Evolutionary conservation across 73 alveolate genomes (phyloP), one percentile per base, ranked within the genome.

Genomic region (Paramecium primaurelia): DNA sequence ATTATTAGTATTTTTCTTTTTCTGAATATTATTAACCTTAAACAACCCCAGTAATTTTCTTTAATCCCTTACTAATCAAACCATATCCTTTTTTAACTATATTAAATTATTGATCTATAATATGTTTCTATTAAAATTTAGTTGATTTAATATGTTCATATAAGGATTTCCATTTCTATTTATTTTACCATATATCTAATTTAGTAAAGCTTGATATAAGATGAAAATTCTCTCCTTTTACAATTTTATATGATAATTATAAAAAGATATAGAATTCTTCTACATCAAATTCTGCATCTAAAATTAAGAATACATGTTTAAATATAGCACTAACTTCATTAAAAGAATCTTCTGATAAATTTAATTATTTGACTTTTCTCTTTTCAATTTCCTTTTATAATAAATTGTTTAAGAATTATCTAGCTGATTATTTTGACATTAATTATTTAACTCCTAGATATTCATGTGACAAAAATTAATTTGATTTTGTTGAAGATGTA

Each of bases 41-140:
- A 47, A 83, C 77, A 71, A 32, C 40, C 18, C 71, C 51, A 32
- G 54, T 45, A 71, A 51, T 38, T 73, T 73, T 89, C 54, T 89
- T 83, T 18, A 42, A 89, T 16, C 94, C 94, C 36, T 71, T 71
- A 6, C 94, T 88, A 11, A 89, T 10, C 9, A 89, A 60, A 14
- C 84, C 84, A 26, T 71, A 59, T 10, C 94, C 94, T 45, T 89
- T 89, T 45, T 71, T 49, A 6, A 89, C 51, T 18, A 71, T 45
- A 30, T 89, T 89, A 25, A 47, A 36, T 30, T 26, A 71, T 36
- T 34, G 49, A 34, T 80, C 87, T 11, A 40, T 0, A 37, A 40
- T 73, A 2, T 37, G 20, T 36, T 73, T 73, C 4, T 73, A 36
- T 73, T 37, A 73, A 73, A 37, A 37, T 14, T 73, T 73, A 4